phyloP scores from a whole-genome alignment of 306 rosid species.

The Castanospermum australe region DNA sequence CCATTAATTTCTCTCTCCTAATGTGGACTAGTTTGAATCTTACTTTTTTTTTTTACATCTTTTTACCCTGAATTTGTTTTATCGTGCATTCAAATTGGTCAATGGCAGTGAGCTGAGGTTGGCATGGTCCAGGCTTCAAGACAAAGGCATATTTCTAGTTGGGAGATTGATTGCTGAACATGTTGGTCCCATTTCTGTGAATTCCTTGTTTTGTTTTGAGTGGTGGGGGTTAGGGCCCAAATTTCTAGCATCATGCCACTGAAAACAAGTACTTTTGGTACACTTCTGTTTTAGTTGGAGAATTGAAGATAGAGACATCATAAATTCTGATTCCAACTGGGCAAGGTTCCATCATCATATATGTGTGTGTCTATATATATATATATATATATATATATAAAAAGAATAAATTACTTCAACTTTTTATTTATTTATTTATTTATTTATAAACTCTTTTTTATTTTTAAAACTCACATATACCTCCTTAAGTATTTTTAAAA shows the following conservation, averaged over 20 bases:
- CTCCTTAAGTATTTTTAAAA: no score
- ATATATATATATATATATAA: no score
- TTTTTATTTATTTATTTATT: no score
- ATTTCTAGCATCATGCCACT: conserved; percentile 18
- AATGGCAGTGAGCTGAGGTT: conserved; percentile 19
- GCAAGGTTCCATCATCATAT: background rate
- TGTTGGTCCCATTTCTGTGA: conserved; percentile 30
- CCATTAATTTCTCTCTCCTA: background rate
- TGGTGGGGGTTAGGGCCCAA: conserved; percentile 16
- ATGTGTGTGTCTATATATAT: no score
- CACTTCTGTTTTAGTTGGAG: background rate
- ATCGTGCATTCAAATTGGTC: conserved; percentile 8
- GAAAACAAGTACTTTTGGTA: conserved; percentile 22
- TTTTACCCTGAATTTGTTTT: background rate
- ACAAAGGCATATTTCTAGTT: conserved; percentile 30
- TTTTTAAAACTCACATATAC: no score
- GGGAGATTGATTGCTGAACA: conserved; percentile 15
- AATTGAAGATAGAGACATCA: background rate
- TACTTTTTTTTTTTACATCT: background rate
- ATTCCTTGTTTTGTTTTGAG: background rate
- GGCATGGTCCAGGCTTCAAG: conserved; percentile 29
- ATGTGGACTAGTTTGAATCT: conserved; percentile 22
- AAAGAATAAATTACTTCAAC: no score
- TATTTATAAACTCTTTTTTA: no score
- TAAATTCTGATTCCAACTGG: background rate